Base-by-base conservation (phyloP, 1,139 yeast genomes). In the Candida glucosophila region DNA sequence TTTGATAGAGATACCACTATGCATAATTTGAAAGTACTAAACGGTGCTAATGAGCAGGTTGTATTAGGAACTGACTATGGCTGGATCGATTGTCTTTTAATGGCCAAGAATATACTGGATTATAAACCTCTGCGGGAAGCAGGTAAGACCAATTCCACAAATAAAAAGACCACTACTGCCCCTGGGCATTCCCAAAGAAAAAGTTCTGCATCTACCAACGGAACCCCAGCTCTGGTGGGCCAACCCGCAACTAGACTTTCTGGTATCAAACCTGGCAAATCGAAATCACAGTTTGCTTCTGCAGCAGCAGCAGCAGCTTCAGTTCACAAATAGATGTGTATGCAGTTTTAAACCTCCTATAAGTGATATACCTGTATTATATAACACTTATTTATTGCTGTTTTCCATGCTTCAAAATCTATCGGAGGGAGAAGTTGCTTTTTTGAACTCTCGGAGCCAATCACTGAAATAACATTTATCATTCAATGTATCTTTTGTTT, bases 271-370 rank as follows among this genome's bases (percentile, higher is more conserved):
- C 7, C 7, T 19, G 7, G 7, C 12, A 7, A 7, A 19, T 19
- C 21, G 12, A 19, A 18, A 22, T 28, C 26, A 14, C 26, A 17
- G 16, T 62, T 62, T 52, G 69, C 69, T 31, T 56, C 53, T 30
- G 69, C 69, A 5, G 70, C 70, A 1, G 70, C 70, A 3, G 67
- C 70, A 1, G 70, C 70, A 4, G 67, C 70, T 6, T 69, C 69
- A 7, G 68, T 56, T 27, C 57, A 52, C 35, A 48, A 46, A 30
- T 46, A 36, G 24, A 34, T 16, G 18, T n/a, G n/a, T n/a, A n/a
- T n/a, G n/a, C n/a, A n/a, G n/a, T n/a, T n/a, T n/a, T n/a, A n/a
- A n/a, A n/a, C n/a, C n/a, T n/a, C n/a, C n/a, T n/a, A n/a, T n/a
- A n/a, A n/a, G n/a, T n/a, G n/a, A n/a, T n/a, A n/a, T n/a, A n/a